These are phyloP conservation scores for Trichoderma arundinaceum DNA, from an alignment of 2,329 filamentous ascomycete genomes.

Conservation along the genomic window DNA sequence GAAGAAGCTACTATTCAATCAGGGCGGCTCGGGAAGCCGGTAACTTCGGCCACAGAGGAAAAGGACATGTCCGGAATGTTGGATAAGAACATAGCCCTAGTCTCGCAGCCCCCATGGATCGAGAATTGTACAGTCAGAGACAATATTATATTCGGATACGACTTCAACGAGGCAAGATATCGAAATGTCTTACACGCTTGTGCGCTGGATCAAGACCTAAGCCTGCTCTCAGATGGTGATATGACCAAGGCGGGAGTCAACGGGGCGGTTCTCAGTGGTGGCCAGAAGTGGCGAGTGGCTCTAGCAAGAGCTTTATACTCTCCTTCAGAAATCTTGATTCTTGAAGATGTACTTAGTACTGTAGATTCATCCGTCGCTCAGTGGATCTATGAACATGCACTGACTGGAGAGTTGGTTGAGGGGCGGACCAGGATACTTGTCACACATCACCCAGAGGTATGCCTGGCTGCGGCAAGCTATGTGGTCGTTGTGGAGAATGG, in stretches of 20 bases:
- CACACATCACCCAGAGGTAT: conserved; percentile 21
- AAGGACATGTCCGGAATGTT: not conserved
- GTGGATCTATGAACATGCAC: conserved; percentile 8
- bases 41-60: not conserved
- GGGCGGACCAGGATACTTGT: conserved; percentile 25
- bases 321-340: not conserved
- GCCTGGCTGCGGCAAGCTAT: conserved; percentile 18
- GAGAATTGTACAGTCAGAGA: conserved; percentile 9
- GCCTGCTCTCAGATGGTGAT: not conserved
- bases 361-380: conserved; percentile 1
- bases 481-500: conserved; percentile 22
- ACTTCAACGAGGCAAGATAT: conserved; percentile 26
- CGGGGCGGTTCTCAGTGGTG: conserved; percentile 34
- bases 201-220: not conserved
- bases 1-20: not conserved
- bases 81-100: not conserved
- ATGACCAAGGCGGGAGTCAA: conserved; percentile 24
- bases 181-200: not conserved
- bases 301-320: conserved; percentile 4
- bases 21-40: not conserved
- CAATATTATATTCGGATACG: conserved; percentile 6
- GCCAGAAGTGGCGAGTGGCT: conserved; percentile 38
- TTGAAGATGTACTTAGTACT: not conserved
- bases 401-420: conserved; percentile 22
- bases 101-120: conserved; percentile 16